Base-by-base conservation (phyloP, 805 yeast genomes). In the Tetrapisispora iriomotensis region DNA sequence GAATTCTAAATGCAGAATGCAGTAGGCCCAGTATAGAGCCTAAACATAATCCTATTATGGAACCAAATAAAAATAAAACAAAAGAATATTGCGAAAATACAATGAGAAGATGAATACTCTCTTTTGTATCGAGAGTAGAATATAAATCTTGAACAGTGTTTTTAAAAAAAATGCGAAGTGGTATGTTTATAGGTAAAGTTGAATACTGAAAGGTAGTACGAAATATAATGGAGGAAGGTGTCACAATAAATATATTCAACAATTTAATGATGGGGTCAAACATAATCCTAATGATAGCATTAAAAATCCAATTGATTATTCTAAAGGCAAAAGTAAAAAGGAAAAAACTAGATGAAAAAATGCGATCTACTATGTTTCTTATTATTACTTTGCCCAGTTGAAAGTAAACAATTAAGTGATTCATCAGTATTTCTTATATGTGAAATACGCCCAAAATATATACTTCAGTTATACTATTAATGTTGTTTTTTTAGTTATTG, bases 191-290 rank as follows among this genome's bases (percentile, higher is more conserved):
- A 2, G 62, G 62, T 17, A 58, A 31, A 10, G 50, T 37, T 9
- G 42, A 36, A 8, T 54, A 38, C 21, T 42, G 47, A 10, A 42
- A n/a, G 15, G 45, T 5, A 30, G 41, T 46, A 14, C 49, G 42
- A 4, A 47, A 12, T 13, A 49, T 33, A 18, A 54, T 56, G 17
- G 40, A 28, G 4, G 41, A 17, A 8, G 61, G 61, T 68, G 77
- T 58, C 67, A 62, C 49, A 44, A 20, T 5, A 6, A 28, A n/a
- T 10, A 27, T 15, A 15, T 21, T 25, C 3, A 28, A 8, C 3
- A 35, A 6, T 18, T n/a, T 15, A 5, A 17, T 22, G 9, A 24
- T 5, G 6, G 17, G 4, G 12, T 9, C 15, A n/a, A 23, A 23
- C 17, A 24, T 10, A 22, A 15, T 24, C 10, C 13, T 24, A 6